Conservation (phyloP, 1,284 basidiomycete genomes). For the Irpex lacteus region DNA sequence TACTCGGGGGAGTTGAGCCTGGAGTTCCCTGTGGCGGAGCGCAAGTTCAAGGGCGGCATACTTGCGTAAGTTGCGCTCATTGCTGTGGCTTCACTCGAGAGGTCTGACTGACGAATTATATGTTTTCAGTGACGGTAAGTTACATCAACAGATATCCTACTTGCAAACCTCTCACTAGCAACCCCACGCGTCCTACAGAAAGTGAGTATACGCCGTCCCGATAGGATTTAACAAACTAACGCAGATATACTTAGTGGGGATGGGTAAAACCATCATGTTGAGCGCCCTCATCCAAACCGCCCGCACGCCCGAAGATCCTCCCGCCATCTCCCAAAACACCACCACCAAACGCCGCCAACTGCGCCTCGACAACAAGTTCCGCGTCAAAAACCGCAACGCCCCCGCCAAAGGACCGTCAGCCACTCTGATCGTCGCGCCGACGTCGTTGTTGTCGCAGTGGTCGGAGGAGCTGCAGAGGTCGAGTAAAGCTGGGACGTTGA, state of each 20-base stretch:
- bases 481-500: conserved; percentile 67
- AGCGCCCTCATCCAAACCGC: conserved; percentile 88
- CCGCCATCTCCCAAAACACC: conserved; percentile 27
- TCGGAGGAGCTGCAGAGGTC: conserved; percentile 79
- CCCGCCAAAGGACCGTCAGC: conserved; percentile 41
- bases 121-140: not conserved
- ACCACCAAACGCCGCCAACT: conserved; percentile 51
- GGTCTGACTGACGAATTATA: not conserved
- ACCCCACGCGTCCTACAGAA: not conserved
- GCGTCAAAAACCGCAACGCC: conserved; percentile 29
- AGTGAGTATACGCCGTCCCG: conserved; percentile 1
- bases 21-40: conserved; percentile 81
- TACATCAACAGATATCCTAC: not conserved
- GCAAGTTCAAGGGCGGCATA: conserved; percentile 82
- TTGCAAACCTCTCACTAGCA: not conserved
- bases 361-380: conserved; percentile 61
- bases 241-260: conserved; percentile 61
- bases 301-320: conserved; percentile 40
- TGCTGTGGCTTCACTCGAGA: not conserved
- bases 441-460: conserved; percentile 92
- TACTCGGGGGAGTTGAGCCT: conserved; percentile 95
- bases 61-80: conserved; percentile 63
- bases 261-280: conserved; percentile 98
- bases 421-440: conserved; percentile 92
- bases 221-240: not conserved